Percentiles rank a stretch among this genome's conserved stretches.
phyloP scores from a whole-genome alignment of 371 early-diverging fungal genomes.

The Haplosporangium sp. region DNA sequence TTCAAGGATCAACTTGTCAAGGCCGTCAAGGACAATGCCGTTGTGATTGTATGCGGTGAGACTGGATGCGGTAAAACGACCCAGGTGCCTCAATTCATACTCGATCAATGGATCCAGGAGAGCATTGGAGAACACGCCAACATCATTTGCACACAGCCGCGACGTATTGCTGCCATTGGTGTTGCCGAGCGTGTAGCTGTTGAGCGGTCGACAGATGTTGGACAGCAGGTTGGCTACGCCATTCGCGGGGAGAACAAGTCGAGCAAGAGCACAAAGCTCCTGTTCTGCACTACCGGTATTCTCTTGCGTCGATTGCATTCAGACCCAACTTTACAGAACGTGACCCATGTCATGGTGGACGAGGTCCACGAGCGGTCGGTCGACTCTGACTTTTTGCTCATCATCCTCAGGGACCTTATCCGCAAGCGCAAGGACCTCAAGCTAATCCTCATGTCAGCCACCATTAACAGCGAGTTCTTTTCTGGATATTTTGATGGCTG shows the following conservation, averaged over 20 bases:
- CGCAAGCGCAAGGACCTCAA: conserved; percentile 86
- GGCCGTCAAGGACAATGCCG: conserved; percentile 63
- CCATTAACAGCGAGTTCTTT: conserved; percentile 73
- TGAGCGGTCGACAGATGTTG: conserved; percentile 70
- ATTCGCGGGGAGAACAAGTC: conserved; percentile 72
- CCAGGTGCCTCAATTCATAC: conserved; percentile 92
- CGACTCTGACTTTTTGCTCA: conserved; percentile 73
- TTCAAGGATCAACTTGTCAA: conserved; percentile 68
- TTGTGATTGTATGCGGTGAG: conserved; percentile 83
- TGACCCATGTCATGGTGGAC: conserved; percentile 82
- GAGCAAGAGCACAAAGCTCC: conserved; percentile 72
- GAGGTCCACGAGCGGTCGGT: conserved; percentile 86
- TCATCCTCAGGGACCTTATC: conserved; percentile 71
- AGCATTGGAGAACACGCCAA: conserved; percentile 63
- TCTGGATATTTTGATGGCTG: conserved; percentile 71
- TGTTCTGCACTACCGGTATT: conserved; percentile 91
- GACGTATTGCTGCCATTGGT: conserved; percentile 90
- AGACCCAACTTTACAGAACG: conserved; percentile 71
- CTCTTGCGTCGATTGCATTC: conserved; percentile 79
- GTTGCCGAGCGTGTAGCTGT: conserved; percentile 85
- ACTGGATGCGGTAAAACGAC: conserved; percentile 89
- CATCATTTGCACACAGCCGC: conserved; percentile 94
- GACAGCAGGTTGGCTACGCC: conserved; percentile 69
- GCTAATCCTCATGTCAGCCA: conserved; percentile 90
- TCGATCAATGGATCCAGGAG: conserved; percentile 75